Conservation (phyloP, 371 early-diverging fungal species). For the Blastocladiella emersonii region DNA sequence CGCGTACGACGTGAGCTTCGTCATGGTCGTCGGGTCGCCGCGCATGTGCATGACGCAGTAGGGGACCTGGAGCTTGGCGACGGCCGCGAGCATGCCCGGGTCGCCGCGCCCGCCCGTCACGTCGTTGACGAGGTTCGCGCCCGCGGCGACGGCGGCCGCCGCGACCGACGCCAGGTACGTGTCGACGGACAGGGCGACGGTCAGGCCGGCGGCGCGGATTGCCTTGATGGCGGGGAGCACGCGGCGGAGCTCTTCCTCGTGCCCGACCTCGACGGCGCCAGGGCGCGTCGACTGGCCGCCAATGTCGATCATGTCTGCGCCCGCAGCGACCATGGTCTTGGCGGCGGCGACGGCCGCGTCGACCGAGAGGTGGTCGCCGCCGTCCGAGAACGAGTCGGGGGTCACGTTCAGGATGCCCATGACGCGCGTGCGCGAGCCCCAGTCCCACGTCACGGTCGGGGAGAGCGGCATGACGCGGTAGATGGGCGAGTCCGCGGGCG, state of each 20-base stretch:
- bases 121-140: conserved; percentile 87
- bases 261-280: conserved; percentile 55
- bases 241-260: conserved; percentile 63
- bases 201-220: conserved; percentile 31
- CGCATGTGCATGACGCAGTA: conserved; percentile 94
- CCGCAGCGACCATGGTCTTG: conserved; percentile 51
- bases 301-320: conserved; percentile 88
- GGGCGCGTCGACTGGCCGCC: conserved; percentile 94
- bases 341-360: conserved; percentile 59
- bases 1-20: conserved; percentile 52
- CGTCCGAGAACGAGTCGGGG: conserved; percentile 94
- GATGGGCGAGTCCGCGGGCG: conserved; percentile 21
- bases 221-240: conserved; percentile 76
- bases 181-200: conserved; percentile 76
- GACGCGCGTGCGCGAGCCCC: conserved; percentile 53
- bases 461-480: conserved; percentile 52
- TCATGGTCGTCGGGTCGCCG: conserved; percentile 84
- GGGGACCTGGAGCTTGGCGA: conserved; percentile 70
- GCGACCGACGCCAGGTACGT: conserved; percentile 81
- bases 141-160: conserved; percentile 61
- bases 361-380: conserved; percentile 49
- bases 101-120: conserved; percentile 82
- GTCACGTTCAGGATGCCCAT: conserved; percentile 97
- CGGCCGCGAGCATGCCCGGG: conserved; percentile 56
- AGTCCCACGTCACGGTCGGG: conserved; percentile 30